Evolutionary conservation across 352 stramenopile genomes (phyloP).

Genomic region (Globisporangium abappressorium): DNA sequence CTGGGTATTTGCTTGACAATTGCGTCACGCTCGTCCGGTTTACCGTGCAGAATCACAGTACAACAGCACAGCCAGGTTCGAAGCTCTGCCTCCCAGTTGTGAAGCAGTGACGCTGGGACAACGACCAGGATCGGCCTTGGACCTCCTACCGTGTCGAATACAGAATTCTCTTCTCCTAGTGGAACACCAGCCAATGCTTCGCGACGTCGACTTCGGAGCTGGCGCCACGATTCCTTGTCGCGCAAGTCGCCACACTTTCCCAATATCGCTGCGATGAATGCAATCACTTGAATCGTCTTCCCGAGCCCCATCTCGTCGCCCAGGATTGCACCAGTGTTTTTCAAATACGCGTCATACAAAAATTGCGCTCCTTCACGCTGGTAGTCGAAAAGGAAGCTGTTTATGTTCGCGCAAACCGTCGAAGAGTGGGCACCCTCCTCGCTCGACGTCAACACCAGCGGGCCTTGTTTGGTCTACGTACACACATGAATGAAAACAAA

Average conservation of each 20-base stretch:
- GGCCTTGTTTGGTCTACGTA: slow-evolving; percentile 29
- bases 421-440: slow-evolving; percentile 11
- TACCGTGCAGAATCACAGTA: slow-evolving; percentile 63
- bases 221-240: slow-evolving; percentile 94
- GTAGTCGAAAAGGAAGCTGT: slow-evolving; percentile 74
- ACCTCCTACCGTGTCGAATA: slow-evolving; percentile 24
- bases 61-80: slow-evolving; percentile 91
- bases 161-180: not conserved
- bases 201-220: slow-evolving; percentile 92
- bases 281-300: slow-evolving; percentile 94
- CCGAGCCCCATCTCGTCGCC: slow-evolving; percentile 98
- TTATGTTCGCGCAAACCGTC: slow-evolving; percentile 64
- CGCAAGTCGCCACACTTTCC: slow-evolving; percentile 92
- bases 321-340: slow-evolving; percentile 86
- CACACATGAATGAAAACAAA: not conserved
- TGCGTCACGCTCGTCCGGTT: slow-evolving; percentile 44
- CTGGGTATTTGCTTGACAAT: slow-evolving; percentile 66
- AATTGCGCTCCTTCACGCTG: slow-evolving; percentile 69
- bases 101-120: slow-evolving; percentile 95
- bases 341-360: slow-evolving; percentile 52
- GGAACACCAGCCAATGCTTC: slow-evolving; percentile 15
- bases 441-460: slow-evolving; percentile 33
- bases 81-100: slow-evolving; percentile 99
- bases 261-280: slow-evolving; percentile 88
- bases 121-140: slow-evolving; percentile 95